Base-by-base conservation (phyloP, 106 monocot genomes). In the Allium sativum region DNA sequence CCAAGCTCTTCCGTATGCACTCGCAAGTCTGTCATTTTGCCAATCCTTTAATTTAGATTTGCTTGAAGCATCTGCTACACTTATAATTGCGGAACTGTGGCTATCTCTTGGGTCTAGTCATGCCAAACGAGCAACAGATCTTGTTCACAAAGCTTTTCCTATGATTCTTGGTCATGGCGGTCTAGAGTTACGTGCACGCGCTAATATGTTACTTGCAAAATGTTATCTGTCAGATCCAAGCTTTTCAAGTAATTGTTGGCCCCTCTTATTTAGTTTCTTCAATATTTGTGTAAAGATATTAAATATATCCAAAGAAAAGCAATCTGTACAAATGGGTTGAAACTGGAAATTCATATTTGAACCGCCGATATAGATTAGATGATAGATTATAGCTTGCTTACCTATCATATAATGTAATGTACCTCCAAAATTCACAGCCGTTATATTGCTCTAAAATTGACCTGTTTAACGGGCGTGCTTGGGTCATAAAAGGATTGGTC, bases 81-180 rank as follows among this genome's bases (percentile, higher is more conserved):
- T 98, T 42, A 81, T 82, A 11, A 69, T 96, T 48, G 79, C 84
- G 50, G 96, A 98, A 67, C 53, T 98, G 14, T 98, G 96, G 96
- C 73, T 98, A 18, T 83, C 88, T 59, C 79, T 91, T 58, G 96
- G 96, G 40, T 63, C 82, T 67, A 81, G 43, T 62, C 88, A 98
- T 74, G 76, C 84, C 10, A 82, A 78, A 70, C 75, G 78, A 71
- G 96, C 91, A 42, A 79, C 58, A 54, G 64, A 11, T 43, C 82
- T 98, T 68, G 76, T 88, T 16, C 61, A 77, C 56, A 65, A 44
- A 48, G 45, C 75, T 48, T 74, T 98, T 60, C 87, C 96, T 19
- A 76, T 88, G 74, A 98, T 98, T 74, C 74, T 98, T 67, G 91
- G 91, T 47, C 96, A 98, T 88, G 96, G 96, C 52, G 96, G 91